Percentiles rank a stretch among this genome's conserved stretches.
These are phyloP conservation scores for Suillus subluteus DNA, from an alignment of 768 basidiomycete genomes.

Conservation along the genomic window DNA sequence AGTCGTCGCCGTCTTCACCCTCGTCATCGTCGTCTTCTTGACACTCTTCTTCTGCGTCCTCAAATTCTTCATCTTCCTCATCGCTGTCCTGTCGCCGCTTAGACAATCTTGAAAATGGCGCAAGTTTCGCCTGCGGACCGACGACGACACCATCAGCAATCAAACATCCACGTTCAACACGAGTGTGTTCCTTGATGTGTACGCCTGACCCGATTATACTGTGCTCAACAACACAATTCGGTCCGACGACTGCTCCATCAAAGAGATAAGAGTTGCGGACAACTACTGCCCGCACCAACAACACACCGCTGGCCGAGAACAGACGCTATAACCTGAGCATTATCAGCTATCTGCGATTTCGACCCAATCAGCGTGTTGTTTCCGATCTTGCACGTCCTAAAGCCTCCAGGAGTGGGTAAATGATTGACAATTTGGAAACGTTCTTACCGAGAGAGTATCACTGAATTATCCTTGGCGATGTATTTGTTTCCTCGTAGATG, in stretches of 20 bases:
- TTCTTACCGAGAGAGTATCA: conserved; percentile 79
- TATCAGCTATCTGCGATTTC: conserved; percentile 64
- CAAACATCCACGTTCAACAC: conserved; percentile 75
- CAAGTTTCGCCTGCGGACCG: conserved; percentile 69
- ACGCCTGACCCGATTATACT: conserved; percentile 85
- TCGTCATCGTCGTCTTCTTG: conserved; percentile 26
- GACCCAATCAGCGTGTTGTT: conserved; percentile 87
- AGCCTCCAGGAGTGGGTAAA: background rate
- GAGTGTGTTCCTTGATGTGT: conserved; percentile 65
- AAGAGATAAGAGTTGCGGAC: conserved; percentile 84
- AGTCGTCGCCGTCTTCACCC: conserved; percentile 28
- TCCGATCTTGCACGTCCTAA: conserved; percentile 83
- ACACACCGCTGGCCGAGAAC: conserved; percentile 78
- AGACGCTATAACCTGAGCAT: conserved; percentile 67
- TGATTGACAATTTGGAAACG: conserved; percentile 3
- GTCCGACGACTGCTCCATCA: conserved; percentile 72
- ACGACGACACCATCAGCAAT: conserved; percentile 82
- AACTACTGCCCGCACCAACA: conserved; percentile 70
- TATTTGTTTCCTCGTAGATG: conserved; percentile 89
- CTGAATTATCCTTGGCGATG: conserved; percentile 76
- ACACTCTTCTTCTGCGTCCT: conserved; percentile 34
- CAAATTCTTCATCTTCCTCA: conserved; percentile 35
- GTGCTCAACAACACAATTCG: conserved; percentile 69
- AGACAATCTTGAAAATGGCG: conserved; percentile 77
- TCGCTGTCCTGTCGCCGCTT: conserved; percentile 42